These are phyloP conservation scores for Spathaspora hagerdaliae DNA, from an alignment of 805 yeast species.

Conservation along the genomic window DNA sequence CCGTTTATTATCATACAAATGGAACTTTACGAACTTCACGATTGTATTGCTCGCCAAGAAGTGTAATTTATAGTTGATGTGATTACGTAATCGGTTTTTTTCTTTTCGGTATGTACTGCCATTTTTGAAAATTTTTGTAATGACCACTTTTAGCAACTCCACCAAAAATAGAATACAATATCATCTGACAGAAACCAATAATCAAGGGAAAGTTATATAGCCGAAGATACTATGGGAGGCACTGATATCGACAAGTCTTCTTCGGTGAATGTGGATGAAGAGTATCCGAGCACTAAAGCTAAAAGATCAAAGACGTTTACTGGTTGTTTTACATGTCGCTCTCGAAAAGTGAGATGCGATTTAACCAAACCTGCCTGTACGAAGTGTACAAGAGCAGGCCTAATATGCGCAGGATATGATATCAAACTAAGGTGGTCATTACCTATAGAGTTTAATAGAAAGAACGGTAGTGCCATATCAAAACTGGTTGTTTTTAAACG, in stretches of 20 bases:
- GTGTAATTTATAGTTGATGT: too few relatives aligned
- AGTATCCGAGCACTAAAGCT: slow-evolving; percentile 2
- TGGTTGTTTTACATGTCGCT: slow-evolving; percentile 86
- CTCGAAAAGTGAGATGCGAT: slow-evolving; percentile 80
- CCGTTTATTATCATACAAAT: too few relatives aligned
- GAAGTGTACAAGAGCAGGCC: slow-evolving; percentile 64
- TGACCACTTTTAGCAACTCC: background rate
- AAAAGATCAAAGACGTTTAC: slow-evolving; percentile 62
- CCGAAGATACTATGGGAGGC: background rate
- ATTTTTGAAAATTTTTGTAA: background rate
- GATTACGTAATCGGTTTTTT: background rate
- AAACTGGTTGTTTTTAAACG: slow-evolving; percentile 26
- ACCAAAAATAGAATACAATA: too few relatives aligned
- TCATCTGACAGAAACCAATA: too few relatives aligned
- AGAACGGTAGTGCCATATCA: slow-evolving; percentile 22
- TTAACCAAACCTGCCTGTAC: slow-evolving; percentile 63
- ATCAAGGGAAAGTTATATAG: too few relatives aligned
- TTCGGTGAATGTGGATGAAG: background rate
- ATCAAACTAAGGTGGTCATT: slow-evolving; percentile 77
- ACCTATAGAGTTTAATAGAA: slow-evolving; percentile 37
- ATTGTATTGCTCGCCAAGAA: too few relatives aligned
- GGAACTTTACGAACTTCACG: too few relatives aligned
- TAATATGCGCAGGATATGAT: slow-evolving; percentile 78
- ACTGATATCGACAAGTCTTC: background rate
- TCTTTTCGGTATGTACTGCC: slow-evolving; percentile 1